These are phyloP conservation scores for Zangia roseola DNA, from an alignment of 768 basidiomycete genomes.

Conservation along the genomic window DNA sequence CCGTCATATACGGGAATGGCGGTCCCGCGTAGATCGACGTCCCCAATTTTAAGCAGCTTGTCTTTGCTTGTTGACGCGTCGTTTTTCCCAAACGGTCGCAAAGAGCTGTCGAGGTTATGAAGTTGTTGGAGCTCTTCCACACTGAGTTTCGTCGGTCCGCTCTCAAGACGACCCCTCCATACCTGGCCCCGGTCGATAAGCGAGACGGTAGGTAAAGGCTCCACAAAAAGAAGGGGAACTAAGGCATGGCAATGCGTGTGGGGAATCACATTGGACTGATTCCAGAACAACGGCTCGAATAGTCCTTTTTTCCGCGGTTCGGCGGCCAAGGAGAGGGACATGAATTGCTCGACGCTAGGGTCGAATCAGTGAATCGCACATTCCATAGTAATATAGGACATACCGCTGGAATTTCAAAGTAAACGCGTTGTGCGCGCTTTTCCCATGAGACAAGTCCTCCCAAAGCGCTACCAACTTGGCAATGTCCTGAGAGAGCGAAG, in stretches of 20 bases:
- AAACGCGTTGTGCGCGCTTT: constrained; percentile 39
- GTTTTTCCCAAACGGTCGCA: constrained; percentile 28
- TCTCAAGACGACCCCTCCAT: constrained; percentile 68
- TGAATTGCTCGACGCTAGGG: constrained; percentile 69
- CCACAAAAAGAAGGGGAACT: constrained; percentile 72
- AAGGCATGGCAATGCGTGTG: constrained; percentile 45
- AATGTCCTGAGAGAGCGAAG: constrained; percentile 46
- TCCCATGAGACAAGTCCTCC: constrained; percentile 44
- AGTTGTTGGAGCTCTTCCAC: constrained; percentile 59
- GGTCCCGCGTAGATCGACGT: constrained; percentile 57
- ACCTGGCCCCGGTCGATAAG: constrained; percentile 68
- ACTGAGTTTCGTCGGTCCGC: constrained; percentile 45
- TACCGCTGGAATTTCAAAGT: constrained; percentile 64
- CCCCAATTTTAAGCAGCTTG: constrained; percentile 37
- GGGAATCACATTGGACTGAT: constrained; percentile 38
- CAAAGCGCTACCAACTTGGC: constrained; percentile 55
- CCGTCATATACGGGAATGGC: constrained; percentile 74
- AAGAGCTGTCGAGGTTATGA: constrained; percentile 49
- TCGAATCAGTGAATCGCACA: background rate
- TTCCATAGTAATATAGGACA: constrained; percentile 21
- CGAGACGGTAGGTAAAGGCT: constrained; percentile 64
- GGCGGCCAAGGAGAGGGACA: constrained; percentile 71
- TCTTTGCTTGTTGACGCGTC: constrained; percentile 23
- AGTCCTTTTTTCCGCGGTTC: constrained; percentile 73
- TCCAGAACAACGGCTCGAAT: constrained; percentile 80